Percentiles rank a stretch among this genome's conserved stretches.
phyloP scores from a whole-genome alignment of 23 red algal genomes.

The Gracilaria domingensis region DNA sequence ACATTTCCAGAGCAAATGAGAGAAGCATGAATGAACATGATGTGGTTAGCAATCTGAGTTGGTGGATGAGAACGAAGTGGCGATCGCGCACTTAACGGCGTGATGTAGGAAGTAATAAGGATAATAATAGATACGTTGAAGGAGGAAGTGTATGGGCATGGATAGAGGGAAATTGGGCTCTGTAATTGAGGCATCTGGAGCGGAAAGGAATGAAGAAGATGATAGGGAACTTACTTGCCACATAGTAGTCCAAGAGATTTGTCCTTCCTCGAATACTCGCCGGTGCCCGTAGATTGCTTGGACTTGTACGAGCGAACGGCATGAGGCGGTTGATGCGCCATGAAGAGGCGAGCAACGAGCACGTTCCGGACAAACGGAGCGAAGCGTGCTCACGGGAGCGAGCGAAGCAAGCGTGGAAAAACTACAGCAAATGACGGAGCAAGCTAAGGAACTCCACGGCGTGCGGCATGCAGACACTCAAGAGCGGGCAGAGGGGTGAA shows the following conservation, averaged over 20 bases:
- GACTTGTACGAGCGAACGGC: conserved; percentile 34
- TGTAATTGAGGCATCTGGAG: not conserved
- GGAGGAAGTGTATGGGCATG: not conserved
- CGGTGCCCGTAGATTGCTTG: conserved; percentile 29
- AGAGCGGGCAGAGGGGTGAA: not conserved
- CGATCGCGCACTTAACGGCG: not conserved
- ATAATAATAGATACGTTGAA: not conserved
- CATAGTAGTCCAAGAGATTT: conserved; percentile 90
- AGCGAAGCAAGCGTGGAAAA: not conserved
- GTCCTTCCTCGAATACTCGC: conserved; percentile 90
- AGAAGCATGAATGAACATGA: not conserved
- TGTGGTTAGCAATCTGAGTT: not conserved
- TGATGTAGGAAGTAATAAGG: not conserved
- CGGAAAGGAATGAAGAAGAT: not conserved
- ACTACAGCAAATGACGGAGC: not conserved
- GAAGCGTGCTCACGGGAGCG: not conserved
- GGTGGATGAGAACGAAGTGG: not conserved
- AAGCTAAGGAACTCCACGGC: conserved; percentile 2
- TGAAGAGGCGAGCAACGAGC: conserved; percentile 12
- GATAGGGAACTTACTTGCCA: conserved; percentile 80
- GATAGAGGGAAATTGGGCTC: not conserved
- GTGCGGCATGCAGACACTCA: not conserved
- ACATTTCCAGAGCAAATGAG: not conserved
- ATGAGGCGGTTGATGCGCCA: conserved; percentile 19
- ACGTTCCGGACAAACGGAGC: not conserved